Percentiles rank a stretch among this genome's conserved stretches.
These are phyloP conservation scores for Pyrenula aspistea DNA, from an alignment of 495 filamentous ascomycete genomes.

Conservation along the genomic window DNA sequence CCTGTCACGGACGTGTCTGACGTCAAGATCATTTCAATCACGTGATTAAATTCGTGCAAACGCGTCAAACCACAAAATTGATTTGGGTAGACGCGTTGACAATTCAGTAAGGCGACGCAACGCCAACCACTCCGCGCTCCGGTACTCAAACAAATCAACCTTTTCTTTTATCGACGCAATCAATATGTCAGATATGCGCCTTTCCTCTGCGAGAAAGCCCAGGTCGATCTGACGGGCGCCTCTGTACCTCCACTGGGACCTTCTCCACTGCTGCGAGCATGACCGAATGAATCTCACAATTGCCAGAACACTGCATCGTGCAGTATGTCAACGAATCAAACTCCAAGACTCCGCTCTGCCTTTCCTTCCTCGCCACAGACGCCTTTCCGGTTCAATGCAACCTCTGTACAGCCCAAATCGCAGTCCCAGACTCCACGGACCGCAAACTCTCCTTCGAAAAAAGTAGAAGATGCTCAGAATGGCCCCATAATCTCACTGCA, in stretches of 20 bases:
- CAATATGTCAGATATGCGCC: no score
- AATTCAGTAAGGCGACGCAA: no score
- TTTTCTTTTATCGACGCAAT: no score
- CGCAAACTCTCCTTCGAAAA: constrained; percentile 8
- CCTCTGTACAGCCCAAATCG: neutral
- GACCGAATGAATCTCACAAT: neutral
- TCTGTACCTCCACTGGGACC: no score
- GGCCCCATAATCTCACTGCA: constrained; percentile 61
- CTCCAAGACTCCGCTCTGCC: constrained; percentile 60
- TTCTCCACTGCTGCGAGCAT: no score
- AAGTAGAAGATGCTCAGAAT: constrained; percentile 3
- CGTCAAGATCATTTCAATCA: neutral
- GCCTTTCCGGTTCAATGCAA: constrained; percentile 1
- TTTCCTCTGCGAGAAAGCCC: no score
- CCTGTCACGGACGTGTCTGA: neutral
- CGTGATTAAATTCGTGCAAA: neutral
- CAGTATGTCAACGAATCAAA: constrained; percentile 48
- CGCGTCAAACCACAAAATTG: neutral
- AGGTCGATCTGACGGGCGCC: no score
- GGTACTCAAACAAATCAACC: no score
- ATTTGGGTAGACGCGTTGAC: neutral
- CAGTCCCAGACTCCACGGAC: constrained; percentile 1
- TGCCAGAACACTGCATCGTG: neutral
- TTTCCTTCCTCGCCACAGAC: constrained; percentile 54
- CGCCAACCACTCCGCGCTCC: no score